Conservation (phyloP, 2,329 filamentous ascomycete genomes). For the Pezicula neosporulosa region DNA sequence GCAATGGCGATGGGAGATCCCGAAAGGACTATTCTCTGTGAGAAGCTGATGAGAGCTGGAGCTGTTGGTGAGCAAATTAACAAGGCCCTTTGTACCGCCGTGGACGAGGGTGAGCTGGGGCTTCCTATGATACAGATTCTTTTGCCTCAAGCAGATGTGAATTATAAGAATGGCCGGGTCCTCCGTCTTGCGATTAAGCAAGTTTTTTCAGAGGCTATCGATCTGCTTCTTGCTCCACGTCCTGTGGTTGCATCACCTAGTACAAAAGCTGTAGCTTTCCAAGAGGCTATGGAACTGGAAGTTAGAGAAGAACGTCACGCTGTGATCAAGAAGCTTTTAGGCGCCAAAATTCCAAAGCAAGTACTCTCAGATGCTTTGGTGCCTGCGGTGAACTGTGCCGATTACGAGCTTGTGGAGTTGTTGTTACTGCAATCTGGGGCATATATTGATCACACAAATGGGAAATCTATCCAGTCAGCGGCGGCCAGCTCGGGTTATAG, state of each 20-base stretch:
- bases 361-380: conserved; percentile 11
- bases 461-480: conserved; percentile 7
- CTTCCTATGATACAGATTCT: conserved; percentile 6
- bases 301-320: conserved; percentile 1
- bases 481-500: conserved; percentile 8
- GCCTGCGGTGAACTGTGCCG: conserved; percentile 4
- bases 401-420: conserved; percentile 4
- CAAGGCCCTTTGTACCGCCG: conserved; percentile 5
- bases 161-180: conserved; percentile 7
- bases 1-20: conserved; percentile 7
- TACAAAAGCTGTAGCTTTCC: conserved; percentile 5
- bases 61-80: conserved; percentile 8
- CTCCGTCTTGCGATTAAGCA: conserved; percentile 4
- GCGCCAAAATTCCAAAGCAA: not conserved
- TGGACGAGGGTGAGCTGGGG: conserved; percentile 5
- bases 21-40: conserved; percentile 6
- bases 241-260: conserved; percentile 1
- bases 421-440: conserved; percentile 8
- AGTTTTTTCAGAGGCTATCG: conserved; percentile 7
- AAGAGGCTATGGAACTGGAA: conserved; percentile 7
- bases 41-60: conserved; percentile 14
- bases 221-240: conserved; percentile 7
- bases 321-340: conserved; percentile 4
- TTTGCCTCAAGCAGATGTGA: conserved; percentile 10
- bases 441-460: conserved; percentile 7